Conservation (phyloP, 257 asterid genomes). For the Leptodermis oblonga region DNA sequence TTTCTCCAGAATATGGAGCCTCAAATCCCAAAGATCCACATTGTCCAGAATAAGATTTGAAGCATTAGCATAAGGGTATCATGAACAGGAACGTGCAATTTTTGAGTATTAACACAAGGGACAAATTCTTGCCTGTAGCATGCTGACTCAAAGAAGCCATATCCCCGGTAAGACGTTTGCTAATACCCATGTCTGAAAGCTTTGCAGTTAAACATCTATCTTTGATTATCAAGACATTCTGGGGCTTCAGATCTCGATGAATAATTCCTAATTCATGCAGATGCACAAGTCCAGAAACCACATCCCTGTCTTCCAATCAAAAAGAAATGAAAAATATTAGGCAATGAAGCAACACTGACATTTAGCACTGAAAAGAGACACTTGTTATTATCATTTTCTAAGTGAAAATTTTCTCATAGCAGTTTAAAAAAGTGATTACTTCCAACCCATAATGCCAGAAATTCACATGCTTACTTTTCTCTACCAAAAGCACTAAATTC, state of each 20-base stretch:
- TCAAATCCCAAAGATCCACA: not conserved
- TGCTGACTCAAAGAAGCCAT: constrained; percentile 76
- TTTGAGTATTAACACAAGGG: not conserved
- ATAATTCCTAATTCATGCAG: constrained; percentile 88
- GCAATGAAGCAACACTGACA: constrained; percentile 12
- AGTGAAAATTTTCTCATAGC: not conserved
- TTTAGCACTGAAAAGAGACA: not conserved
- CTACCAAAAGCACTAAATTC: not conserved
- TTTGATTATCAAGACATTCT: constrained; percentile 60
- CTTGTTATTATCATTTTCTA: not conserved
- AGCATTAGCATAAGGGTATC: not conserved
- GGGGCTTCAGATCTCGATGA: constrained; percentile 95
- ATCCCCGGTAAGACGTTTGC: constrained; percentile 83
- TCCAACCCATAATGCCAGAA: not conserved
- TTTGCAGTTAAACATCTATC: constrained; percentile 70
- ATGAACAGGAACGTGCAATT: not conserved
- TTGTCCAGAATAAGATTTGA: not conserved
- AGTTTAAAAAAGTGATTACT: not conserved
- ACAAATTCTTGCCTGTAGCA: constrained; percentile 60
- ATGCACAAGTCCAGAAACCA: constrained; percentile 78
- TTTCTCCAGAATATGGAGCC: not conserved
- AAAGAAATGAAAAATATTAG: constrained; percentile 1
- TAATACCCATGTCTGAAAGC: constrained; percentile 97
- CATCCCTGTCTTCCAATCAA: constrained; percentile 56
- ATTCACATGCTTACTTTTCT: not conserved